These are phyloP conservation scores for Davidsoniella virescens DNA, from an alignment of 2,329 filamentous ascomycete species.

Conservation along the genomic window DNA sequence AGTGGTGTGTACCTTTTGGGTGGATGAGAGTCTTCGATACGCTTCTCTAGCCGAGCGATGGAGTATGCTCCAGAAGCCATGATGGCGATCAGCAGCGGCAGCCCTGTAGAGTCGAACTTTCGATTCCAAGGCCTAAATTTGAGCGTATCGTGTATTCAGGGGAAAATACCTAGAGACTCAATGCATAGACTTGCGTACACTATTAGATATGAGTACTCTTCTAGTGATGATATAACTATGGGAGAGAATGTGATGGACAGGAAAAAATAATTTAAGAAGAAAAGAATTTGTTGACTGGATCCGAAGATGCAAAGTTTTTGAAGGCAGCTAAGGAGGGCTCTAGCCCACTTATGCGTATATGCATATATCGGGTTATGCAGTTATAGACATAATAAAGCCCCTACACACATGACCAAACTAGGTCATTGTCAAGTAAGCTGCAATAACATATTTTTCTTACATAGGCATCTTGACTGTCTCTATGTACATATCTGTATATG, in stretches of 20 bases:
- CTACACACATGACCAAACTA: neutral
- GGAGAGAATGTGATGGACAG: neutral
- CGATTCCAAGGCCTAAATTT: neutral
- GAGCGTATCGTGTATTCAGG: too few relatives aligned
- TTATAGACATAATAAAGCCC: neutral
- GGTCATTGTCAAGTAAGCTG: too few relatives aligned
- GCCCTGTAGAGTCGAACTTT: slow-evolving; percentile 3
- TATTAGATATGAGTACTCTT: neutral
- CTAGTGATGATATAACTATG: neutral
- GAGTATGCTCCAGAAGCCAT: slow-evolving; percentile 23
- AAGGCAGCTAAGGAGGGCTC: slow-evolving; percentile 6
- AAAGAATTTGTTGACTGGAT: neutral
- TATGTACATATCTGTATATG: too few relatives aligned
- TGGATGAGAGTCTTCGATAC: slow-evolving; percentile 68
- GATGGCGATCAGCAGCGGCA: neutral
- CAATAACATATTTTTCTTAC: too few relatives aligned
- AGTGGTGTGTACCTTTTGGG: slow-evolving; percentile 67
- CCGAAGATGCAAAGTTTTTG: slow-evolving; percentile 1
- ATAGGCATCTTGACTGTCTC: too few relatives aligned
- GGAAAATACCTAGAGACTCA: neutral
- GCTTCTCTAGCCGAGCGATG: slow-evolving; percentile 46
- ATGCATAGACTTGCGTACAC: neutral
- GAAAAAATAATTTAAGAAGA: neutral
- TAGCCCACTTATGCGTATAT: slow-evolving; percentile 5
- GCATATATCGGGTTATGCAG: neutral